Evolutionary conservation across 2,329 filamentous ascomycete genomes (phyloP).

Genomic region (Xylaria sp.): DNA sequence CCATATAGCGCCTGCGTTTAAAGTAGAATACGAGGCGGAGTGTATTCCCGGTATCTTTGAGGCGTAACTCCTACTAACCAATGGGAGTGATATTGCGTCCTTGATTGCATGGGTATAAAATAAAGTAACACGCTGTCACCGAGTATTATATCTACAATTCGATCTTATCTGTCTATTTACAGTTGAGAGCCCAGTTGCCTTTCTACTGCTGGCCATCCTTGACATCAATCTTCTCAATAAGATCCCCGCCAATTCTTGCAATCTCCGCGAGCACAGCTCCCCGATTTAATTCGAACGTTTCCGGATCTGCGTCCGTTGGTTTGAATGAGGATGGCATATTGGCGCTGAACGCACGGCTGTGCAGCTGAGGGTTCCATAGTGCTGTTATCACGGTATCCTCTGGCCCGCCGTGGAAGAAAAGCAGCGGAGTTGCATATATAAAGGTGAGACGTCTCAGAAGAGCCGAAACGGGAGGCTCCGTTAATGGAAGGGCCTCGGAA

Average conservation of each 20-base stretch:
- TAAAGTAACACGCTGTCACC: background rate
- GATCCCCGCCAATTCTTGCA: constrained; percentile 71
- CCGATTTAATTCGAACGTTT: constrained; percentile 72
- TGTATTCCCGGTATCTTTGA: background rate
- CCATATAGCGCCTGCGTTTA: background rate
- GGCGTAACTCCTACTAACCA: background rate
- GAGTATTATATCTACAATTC: constrained; percentile 13
- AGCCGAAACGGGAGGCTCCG: constrained; percentile 69
- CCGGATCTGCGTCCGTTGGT: constrained; percentile 59
- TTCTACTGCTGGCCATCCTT: constrained; percentile 38
- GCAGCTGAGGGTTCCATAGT: constrained; percentile 68
- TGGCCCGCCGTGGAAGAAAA: constrained; percentile 80
- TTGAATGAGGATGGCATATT: constrained; percentile 76
- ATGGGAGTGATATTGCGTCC: background rate
- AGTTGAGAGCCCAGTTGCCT: background rate
- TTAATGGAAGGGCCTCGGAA: constrained; percentile 56
- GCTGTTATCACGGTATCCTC: constrained; percentile 67
- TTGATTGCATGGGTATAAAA: background rate
- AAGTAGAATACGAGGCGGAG: background rate
- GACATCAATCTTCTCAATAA: constrained; percentile 75
- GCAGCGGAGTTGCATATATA: constrained; percentile 74
- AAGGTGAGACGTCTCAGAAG: constrained; percentile 75
- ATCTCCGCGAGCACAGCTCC: constrained; percentile 78
- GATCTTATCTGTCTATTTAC: background rate
- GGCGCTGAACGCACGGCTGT: constrained; percentile 72